These are phyloP conservation scores for Diaporthe nobilis DNA, from an alignment of 2,329 filamentous ascomycete species.

Conservation along the genomic window DNA sequence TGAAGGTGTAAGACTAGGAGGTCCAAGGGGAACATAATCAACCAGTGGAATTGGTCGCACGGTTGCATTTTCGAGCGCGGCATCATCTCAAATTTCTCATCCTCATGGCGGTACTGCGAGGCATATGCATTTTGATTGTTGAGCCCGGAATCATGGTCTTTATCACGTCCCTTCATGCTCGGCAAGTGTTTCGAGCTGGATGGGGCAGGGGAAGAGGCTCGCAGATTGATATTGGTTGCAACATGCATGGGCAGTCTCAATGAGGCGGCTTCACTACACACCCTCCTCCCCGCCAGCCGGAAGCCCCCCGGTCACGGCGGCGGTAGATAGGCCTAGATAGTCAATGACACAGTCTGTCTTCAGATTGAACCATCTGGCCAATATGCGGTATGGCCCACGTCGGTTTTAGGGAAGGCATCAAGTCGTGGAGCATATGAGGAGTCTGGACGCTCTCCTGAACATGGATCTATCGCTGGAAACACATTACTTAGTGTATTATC, in stretches of 20 bases:
- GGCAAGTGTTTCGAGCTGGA: background rate
- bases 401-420: background rate
- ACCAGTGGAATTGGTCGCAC: background rate
- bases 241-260: background rate
- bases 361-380: background rate
- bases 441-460: background rate
- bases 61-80: conserved; percentile 33
- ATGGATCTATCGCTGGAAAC: background rate
- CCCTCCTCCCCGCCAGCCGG: background rate
- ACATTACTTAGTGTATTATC: background rate
- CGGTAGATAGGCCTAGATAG: conserved; percentile 28
- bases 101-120: conserved; percentile 8
- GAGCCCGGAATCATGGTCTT: background rate
- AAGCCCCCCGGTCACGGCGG: background rate
- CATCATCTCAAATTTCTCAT: conserved; percentile 10
- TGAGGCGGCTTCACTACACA: background rate
- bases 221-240: background rate
- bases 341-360: conserved; percentile 19
- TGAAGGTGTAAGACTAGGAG: background rate
- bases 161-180: background rate
- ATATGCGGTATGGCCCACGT: too few relatives aligned
- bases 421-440: background rate
- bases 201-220: too few relatives aligned
- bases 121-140: background rate
- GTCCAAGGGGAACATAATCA: too few relatives aligned